Conservation (phyloP, 495 filamentous ascomycete genomes). For the Durotheca rogersii region DNA sequence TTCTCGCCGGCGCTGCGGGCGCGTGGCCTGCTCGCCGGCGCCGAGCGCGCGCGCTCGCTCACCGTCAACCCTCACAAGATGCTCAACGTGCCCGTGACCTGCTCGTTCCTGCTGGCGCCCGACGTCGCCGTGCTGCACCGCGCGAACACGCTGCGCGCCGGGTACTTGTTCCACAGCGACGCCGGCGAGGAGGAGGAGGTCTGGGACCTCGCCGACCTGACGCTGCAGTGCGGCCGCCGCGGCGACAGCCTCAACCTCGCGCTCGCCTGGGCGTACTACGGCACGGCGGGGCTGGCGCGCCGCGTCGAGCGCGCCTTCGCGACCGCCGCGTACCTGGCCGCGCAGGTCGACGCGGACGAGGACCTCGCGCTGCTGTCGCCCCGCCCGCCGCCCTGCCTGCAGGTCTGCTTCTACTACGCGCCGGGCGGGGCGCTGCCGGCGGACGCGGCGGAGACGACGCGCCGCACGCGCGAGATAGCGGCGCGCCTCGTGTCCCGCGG, state of each 20-base stretch:
- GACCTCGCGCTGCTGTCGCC: constrained; percentile 72
- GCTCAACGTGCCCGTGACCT: constrained; percentile 87
- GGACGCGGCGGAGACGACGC: constrained; percentile 62
- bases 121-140: constrained; percentile 74
- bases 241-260: constrained; percentile 87
- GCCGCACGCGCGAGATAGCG: constrained; percentile 67
- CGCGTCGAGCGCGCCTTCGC: constrained; percentile 70
- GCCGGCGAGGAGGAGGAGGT: constrained; percentile 53
- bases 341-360: constrained; percentile 49
- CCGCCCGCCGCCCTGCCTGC: constrained; percentile 82
- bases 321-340: constrained; percentile 64
- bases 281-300: constrained; percentile 53
- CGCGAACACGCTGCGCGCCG: constrained; percentile 83
- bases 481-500: constrained; percentile 65
- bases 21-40: constrained; percentile 63
- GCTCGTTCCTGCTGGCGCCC: constrained; percentile 78
- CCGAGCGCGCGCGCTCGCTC: constrained; percentile 72
- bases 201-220: constrained; percentile 92
- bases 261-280: constrained; percentile 87
- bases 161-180: constrained; percentile 78
- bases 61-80: constrained; percentile 96
- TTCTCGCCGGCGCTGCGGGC: constrained; percentile 68
- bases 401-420: constrained; percentile 92
- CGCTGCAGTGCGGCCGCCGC: constrained; percentile 85
- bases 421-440: constrained; percentile 54